Percentiles rank a stretch among this genome's conserved stretches.
These are phyloP conservation scores for Coelastrella sp. DNA, from an alignment of 139 green algal species.

Conservation along the genomic window DNA sequence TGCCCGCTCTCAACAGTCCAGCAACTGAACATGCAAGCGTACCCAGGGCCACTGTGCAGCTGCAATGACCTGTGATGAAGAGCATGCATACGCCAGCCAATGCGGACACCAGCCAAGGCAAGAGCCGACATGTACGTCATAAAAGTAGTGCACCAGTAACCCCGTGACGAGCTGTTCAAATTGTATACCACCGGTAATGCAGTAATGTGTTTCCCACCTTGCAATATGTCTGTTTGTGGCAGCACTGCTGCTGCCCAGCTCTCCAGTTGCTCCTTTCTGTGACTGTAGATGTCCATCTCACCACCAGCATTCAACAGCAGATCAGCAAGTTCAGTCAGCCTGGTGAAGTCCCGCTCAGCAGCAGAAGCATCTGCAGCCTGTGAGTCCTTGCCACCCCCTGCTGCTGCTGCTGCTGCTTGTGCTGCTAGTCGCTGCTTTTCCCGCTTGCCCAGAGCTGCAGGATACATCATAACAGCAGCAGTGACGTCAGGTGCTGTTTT, in stretches of 20 bases:
- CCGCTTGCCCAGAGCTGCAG: slow-evolving; percentile 62
- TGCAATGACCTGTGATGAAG: too few relatives aligned
- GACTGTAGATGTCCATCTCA: slow-evolving; percentile 63
- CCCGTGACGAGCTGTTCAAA: too few relatives aligned
- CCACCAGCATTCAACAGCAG: slow-evolving; percentile 56
- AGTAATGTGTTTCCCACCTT: not conserved
- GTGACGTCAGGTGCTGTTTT: not conserved
- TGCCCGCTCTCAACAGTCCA: too few relatives aligned
- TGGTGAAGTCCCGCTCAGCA: slow-evolving; percentile 30
- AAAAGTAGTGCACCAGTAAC: too few relatives aligned
- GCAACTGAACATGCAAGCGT: too few relatives aligned
- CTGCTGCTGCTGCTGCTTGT: slow-evolving; percentile 44
- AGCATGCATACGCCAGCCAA: too few relatives aligned
- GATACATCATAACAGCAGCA: not conserved
- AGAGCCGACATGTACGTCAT: too few relatives aligned
- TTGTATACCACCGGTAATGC: too few relatives aligned
- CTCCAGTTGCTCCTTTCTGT: slow-evolving; percentile 46
- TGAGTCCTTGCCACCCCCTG: slow-evolving; percentile 2
- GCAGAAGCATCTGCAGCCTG: not conserved
- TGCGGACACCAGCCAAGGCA: too few relatives aligned
- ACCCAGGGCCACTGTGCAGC: too few relatives aligned
- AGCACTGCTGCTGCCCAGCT: slow-evolving; percentile 45
- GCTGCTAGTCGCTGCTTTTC: slow-evolving; percentile 53
- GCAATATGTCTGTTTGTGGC: slow-evolving; percentile 25
- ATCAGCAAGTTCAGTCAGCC: slow-evolving; percentile 62